A percentile compares a stretch with the other conserved stretches of the same genome.
Conservation (phyloP, 2,329 filamentous ascomycete species). For the Peltaster fructicola region DNA sequence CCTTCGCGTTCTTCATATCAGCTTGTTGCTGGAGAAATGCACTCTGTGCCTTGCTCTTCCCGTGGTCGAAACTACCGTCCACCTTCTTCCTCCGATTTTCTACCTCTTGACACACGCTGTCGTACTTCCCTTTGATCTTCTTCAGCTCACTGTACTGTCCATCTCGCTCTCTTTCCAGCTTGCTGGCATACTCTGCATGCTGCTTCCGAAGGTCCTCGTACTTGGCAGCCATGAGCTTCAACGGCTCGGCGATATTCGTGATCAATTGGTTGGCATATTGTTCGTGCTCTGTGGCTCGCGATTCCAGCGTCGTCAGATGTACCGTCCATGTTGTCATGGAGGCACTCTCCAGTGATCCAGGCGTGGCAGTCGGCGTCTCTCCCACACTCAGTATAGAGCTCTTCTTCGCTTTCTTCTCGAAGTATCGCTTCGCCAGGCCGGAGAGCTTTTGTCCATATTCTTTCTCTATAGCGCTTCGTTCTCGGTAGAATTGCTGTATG, state of each 20-base stretch:
- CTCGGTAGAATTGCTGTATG: conserved; percentile 92
- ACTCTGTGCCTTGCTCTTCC: conserved; percentile 74
- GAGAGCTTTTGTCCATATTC: conserved; percentile 85
- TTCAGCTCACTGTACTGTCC: conserved; percentile 65
- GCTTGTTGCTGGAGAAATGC: conserved; percentile 81
- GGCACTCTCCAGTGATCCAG: conserved; percentile 87
- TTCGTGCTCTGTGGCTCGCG: conserved; percentile 76
- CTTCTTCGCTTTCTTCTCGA: conserved; percentile 90
- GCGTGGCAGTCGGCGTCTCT: conserved; percentile 81
- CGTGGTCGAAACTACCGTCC: conserved; percentile 73
- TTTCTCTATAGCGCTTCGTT: conserved; percentile 85
- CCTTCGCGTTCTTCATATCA: conserved; percentile 92
- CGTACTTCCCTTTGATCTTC: conserved; percentile 87
- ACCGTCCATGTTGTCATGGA: conserved; percentile 95
- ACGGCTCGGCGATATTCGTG: conserved; percentile 64
- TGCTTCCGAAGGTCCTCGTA: conserved; percentile 89
- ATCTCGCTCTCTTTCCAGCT: conserved; percentile 80
- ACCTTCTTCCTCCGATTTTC: conserved; percentile 89
- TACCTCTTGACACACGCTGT: conserved; percentile 81
- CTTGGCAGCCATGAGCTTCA: conserved; percentile 54
- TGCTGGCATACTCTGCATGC: conserved; percentile 73
- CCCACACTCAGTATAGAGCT: conserved; percentile 77
- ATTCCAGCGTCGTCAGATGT: conserved; percentile 78
- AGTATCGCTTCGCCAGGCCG: conserved; percentile 84
- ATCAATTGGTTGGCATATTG: conserved; percentile 64